Percentiles rank a stretch among this genome's conserved stretches.
Conservation (phyloP, 176 grass and related monocot species). For the Paspalum notatum region DNA sequence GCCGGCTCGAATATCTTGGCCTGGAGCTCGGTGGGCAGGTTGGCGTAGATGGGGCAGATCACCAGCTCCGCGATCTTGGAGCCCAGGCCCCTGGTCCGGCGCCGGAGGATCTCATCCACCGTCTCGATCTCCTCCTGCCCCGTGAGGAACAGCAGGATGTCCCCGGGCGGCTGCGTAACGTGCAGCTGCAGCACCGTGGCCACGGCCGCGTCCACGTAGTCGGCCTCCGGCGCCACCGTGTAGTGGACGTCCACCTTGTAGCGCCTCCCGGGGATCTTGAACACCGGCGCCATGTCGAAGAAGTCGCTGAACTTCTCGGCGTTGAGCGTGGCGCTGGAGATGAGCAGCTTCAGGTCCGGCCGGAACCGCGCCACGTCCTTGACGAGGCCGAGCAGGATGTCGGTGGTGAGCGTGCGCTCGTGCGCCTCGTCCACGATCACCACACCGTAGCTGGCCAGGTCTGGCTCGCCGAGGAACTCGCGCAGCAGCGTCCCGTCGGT, state of each 20-base stretch:
- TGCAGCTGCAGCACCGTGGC: slow-evolving; percentile 62
- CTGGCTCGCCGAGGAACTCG: slow-evolving; percentile 65
- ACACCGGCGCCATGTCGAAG: slow-evolving; percentile 61
- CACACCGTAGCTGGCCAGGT: slow-evolving; percentile 65
- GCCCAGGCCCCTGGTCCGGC: slow-evolving; percentile 41
- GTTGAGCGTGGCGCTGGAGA: slow-evolving; percentile 71
- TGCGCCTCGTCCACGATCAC: slow-evolving; percentile 80
- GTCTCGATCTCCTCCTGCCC: slow-evolving; percentile 80
- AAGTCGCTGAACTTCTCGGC: slow-evolving; percentile 67
- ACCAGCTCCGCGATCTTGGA: slow-evolving; percentile 52
- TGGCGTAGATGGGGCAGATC: slow-evolving; percentile 56
- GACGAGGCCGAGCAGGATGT: slow-evolving; percentile 73
- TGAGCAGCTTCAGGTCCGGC: slow-evolving; percentile 61
- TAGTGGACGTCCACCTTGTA: slow-evolving; percentile 65
- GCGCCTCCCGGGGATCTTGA: slow-evolving; percentile 59
- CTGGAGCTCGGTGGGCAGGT: slow-evolving; percentile 55
- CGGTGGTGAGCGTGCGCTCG: slow-evolving; percentile 63
- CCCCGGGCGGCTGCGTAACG: slow-evolving; percentile 46
- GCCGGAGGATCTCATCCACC: slow-evolving; percentile 51
- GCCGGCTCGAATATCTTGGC: slow-evolving; percentile 63
- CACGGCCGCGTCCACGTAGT: slow-evolving; percentile 60
- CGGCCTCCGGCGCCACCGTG: slow-evolving; percentile 57
- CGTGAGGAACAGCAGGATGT: slow-evolving; percentile 74
- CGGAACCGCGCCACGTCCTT: slow-evolving; percentile 58
- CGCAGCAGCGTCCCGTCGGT: slow-evolving; percentile 69